phyloP scores from a whole-genome alignment of 2,329 filamentous ascomycete species.

The Thelonectria discophora region DNA sequence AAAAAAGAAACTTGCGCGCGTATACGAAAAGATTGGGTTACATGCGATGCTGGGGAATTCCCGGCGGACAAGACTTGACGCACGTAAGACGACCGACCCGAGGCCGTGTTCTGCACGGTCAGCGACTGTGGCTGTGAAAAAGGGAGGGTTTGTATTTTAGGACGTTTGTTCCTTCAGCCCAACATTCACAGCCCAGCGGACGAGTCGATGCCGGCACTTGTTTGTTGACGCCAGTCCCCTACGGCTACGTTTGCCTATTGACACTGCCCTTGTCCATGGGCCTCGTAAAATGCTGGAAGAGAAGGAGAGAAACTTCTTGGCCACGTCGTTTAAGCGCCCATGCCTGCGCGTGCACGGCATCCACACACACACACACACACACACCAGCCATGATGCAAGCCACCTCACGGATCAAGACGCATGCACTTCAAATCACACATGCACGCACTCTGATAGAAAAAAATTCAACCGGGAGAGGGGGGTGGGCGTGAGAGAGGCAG shows the following conservation, averaged over 20 bases:
- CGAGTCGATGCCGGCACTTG: too few relatives aligned
- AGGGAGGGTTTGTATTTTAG: conserved; percentile 1
- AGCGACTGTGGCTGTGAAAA: conserved; percentile 16
- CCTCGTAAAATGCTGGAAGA: too few relatives aligned
- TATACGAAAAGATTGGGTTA: conserved; percentile 6
- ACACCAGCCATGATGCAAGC: not conserved
- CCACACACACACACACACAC: not conserved
- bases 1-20: not conserved
- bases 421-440: conserved; percentile 6
- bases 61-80: not conserved
- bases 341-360: not conserved
- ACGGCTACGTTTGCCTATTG: too few relatives aligned
- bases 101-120: conserved; percentile 17
- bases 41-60: conserved; percentile 9
- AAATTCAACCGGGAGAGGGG: too few relatives aligned
- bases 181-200: too few relatives aligned
- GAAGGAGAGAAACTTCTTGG: not conserved
- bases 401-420: not conserved
- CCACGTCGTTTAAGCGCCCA: conserved; percentile 10
- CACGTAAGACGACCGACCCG: conserved; percentile 3
- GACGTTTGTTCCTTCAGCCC: not conserved
- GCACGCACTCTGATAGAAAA: not conserved
- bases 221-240: too few relatives aligned
- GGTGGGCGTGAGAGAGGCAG: not conserved
- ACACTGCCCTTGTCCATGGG: too few relatives aligned